These are phyloP conservation scores for Lentinula sp. DNA, from an alignment of 768 basidiomycete genomes.

Conservation along the genomic window DNA sequence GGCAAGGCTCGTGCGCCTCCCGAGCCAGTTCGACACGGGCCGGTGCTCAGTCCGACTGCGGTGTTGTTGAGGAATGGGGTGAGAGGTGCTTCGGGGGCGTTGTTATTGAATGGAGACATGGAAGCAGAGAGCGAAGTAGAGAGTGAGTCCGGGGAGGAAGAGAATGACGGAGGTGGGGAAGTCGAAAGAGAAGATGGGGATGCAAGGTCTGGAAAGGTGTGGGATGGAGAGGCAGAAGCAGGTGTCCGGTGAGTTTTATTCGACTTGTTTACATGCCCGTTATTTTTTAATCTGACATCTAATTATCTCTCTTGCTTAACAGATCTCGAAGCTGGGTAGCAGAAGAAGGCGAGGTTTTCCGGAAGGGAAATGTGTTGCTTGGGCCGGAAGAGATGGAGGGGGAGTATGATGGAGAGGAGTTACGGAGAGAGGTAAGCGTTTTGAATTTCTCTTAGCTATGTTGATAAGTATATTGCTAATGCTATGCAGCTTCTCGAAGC, in stretches of 20 bases:
- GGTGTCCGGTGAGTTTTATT: neutral
- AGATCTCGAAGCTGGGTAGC: slow-evolving; percentile 80
- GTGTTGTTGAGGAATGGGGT: slow-evolving; percentile 24
- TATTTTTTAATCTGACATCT: neutral
- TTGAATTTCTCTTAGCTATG: neutral
- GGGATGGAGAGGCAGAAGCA: neutral
- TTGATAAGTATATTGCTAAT: neutral
- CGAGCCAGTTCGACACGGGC: slow-evolving; percentile 61
- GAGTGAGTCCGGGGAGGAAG: neutral
- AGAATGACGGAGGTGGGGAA: slow-evolving; percentile 21
- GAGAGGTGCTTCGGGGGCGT: neutral
- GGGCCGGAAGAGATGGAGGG: slow-evolving; percentile 86
- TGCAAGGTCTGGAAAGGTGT: neutral
- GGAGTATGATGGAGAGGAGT: slow-evolving; percentile 83
- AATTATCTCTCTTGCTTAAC: neutral
- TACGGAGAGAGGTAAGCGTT: slow-evolving; percentile 64
- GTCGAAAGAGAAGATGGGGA: slow-evolving; percentile 13
- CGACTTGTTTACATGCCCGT: too few relatives aligned
- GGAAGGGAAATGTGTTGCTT: slow-evolving; percentile 78
- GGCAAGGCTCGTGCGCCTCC: slow-evolving; percentile 72
- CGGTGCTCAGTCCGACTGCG: slow-evolving; percentile 65
- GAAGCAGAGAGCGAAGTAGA: neutral
- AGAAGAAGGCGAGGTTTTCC: slow-evolving; percentile 95
- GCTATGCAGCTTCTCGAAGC: slow-evolving; percentile 65
- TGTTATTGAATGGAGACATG: neutral